These are phyloP conservation scores for Trichophyton simii DNA, from an alignment of 2,329 filamentous ascomycete species.

Conservation along the genomic window DNA sequence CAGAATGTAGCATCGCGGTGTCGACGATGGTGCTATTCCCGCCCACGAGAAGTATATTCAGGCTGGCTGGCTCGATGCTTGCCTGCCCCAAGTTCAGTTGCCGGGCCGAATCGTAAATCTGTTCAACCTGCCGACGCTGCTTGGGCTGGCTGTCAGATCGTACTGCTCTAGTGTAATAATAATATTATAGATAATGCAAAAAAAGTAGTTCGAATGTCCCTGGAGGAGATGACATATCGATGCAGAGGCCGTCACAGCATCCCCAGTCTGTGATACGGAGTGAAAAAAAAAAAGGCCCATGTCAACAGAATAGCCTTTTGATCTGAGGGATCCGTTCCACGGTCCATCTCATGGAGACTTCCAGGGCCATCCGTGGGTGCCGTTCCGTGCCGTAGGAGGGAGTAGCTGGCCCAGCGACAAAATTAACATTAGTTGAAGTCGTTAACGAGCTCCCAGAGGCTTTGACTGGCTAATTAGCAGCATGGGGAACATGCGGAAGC, in stretches of 20 bases:
- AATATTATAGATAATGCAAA: not conserved
- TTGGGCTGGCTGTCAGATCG: not conserved
- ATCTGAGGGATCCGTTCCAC: not conserved
- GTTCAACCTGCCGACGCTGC: not conserved
- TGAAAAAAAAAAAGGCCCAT: not conserved
- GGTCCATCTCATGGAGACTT: not conserved
- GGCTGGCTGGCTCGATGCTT: not conserved
- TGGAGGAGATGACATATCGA: not conserved
- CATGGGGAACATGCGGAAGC: too few relatives aligned
- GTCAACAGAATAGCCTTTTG: not conserved
- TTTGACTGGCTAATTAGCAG: too few relatives aligned
- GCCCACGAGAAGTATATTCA: not conserved
- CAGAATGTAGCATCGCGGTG: not conserved
- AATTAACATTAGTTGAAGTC: not conserved
- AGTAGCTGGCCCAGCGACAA: not conserved
- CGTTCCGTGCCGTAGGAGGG: not conserved
- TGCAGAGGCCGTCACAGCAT: not conserved
- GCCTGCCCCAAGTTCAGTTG: not conserved
- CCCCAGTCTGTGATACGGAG: not conserved
- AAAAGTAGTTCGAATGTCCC: not conserved
- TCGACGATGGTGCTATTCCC: not conserved
- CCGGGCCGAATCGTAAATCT: not conserved
- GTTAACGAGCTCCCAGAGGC: too few relatives aligned
- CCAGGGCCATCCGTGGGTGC: not conserved
- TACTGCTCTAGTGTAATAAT: not conserved